Evolutionary conservation across 2,329 filamentous ascomycete species (phyloP).

Genomic region (Epichloe coenophiala): DNA sequence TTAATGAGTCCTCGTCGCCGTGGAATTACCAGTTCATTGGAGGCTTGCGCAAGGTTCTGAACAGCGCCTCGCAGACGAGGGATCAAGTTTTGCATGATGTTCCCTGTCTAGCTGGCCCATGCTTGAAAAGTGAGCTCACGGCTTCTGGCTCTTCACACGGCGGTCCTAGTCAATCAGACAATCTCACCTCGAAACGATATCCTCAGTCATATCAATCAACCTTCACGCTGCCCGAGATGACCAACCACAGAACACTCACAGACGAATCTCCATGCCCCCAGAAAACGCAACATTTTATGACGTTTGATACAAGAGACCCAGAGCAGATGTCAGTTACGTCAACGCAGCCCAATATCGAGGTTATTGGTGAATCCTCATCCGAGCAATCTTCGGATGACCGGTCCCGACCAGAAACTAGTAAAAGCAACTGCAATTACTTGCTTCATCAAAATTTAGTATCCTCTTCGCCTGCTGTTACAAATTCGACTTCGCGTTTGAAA

Average conservation of each 20-base stretch:
- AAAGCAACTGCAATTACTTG: constrained; percentile 39
- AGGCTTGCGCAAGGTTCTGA: constrained; percentile 37
- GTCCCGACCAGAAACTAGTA: constrained; percentile 21
- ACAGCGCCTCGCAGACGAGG: constrained; percentile 4
- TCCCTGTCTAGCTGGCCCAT: not conserved
- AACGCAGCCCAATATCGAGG: constrained; percentile 35
- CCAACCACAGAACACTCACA: constrained; percentile 42
- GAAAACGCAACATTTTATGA: not conserved
- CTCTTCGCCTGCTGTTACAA: not conserved
- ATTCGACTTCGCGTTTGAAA: not conserved
- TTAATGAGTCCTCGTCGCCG: constrained; percentile 21
- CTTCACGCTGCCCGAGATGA: constrained; percentile 34
- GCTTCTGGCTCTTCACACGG: not conserved
- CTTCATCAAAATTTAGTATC: constrained; percentile 32
- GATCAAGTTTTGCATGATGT: not conserved
- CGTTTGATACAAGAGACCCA: constrained; percentile 13
- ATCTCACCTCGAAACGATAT: constrained; percentile 12
- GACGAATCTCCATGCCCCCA: not conserved
- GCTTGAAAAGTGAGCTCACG: not conserved
- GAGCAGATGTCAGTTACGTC: constrained; percentile 29
- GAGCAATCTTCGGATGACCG: constrained; percentile 25
- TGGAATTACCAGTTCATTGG: constrained; percentile 42
- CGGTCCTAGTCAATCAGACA: not conserved
- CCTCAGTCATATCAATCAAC: constrained; percentile 18
- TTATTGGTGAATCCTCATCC: constrained; percentile 35